Base-by-base conservation (phyloP, 2,329 filamentous ascomycete species). In the Cadophora malorum region DNA sequence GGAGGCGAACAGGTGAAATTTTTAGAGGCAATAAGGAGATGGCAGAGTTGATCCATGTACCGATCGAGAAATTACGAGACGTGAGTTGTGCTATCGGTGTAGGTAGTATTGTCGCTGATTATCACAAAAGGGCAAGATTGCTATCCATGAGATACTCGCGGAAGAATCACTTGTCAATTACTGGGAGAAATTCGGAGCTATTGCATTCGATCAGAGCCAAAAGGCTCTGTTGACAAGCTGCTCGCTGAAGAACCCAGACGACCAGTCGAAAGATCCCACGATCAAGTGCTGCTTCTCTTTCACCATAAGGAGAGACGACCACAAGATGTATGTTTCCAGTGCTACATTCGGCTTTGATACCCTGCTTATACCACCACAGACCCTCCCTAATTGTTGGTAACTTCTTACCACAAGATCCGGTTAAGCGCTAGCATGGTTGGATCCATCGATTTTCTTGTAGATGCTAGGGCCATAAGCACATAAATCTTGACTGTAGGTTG, bases 141-240 rank as follows among this genome's bases (percentile, higher is more conserved):
- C 96, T 14, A 86, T 99, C 59, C 96, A 99, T 78, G 94, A 99
- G 79, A 96, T 99, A 71, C 88, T 99, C 55, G 94, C 93, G 2
- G 96, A 99, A 81, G 93, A 97, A 70, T 96, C 94, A 50, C 88
- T 97, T 69, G 96, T 98, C 65, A 92, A 93, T 75, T 99, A 99
- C 77, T 99, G 96, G 96, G 96, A 99, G 80, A 97, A 99, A 76
- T 99, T 99, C 77, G 94, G 95, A 62, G 95, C 94, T 5, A 98
- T 99, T 75, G 96, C 96, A 10, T 99, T 99, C 79, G 96, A 99
- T 77, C 89, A 91, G 67, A 90, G 88, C 10, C 96, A 98, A 78
- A 97, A 99, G 79, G 96, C 95, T 25, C 93, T 99, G 76, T 83
- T 99, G 73, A 99, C 96, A 25, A 95, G 92, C 72, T 99, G 96